Evolutionary conservation across 306 rosid species (phyloP).

Genomic region (Canavalia gladiata): DNA sequence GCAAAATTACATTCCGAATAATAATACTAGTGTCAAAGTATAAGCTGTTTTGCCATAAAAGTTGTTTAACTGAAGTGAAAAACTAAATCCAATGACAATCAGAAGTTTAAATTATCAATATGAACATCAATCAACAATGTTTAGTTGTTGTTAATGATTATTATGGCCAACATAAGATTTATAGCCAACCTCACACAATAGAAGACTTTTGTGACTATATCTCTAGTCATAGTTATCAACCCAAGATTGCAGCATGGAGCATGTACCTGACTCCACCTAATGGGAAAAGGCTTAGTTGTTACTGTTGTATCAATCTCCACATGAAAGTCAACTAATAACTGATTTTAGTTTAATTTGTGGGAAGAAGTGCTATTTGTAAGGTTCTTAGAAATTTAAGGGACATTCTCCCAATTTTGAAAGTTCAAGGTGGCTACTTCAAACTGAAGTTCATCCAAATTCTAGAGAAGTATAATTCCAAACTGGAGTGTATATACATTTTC

Average conservation of each 20-base stretch:
- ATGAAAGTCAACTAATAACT: neutral
- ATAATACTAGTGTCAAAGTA: neutral
- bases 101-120: slow-evolving; percentile 14
- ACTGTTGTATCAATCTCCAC: neutral
- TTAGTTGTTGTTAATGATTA: neutral
- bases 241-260: neutral
- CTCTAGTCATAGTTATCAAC: neutral
- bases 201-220: neutral
- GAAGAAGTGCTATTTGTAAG: neutral
- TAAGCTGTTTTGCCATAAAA: slow-evolving; percentile 4
- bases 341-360: neutral
- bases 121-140: neutral
- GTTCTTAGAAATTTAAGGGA: neutral
- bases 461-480: too few species aligned
- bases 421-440: neutral
- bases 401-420: neutral
- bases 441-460: neutral
- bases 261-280: neutral
- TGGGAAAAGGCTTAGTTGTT: neutral
- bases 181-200: neutral
- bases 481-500: neutral
- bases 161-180: slow-evolving; percentile 6
- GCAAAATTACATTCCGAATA: slow-evolving; percentile 40
- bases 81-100: slow-evolving; percentile 23
- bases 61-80: slow-evolving; percentile 10